These are phyloP conservation scores for Puccinia hordei DNA, from an alignment of 1,284 basidiomycete genomes.

Conservation along the genomic window DNA sequence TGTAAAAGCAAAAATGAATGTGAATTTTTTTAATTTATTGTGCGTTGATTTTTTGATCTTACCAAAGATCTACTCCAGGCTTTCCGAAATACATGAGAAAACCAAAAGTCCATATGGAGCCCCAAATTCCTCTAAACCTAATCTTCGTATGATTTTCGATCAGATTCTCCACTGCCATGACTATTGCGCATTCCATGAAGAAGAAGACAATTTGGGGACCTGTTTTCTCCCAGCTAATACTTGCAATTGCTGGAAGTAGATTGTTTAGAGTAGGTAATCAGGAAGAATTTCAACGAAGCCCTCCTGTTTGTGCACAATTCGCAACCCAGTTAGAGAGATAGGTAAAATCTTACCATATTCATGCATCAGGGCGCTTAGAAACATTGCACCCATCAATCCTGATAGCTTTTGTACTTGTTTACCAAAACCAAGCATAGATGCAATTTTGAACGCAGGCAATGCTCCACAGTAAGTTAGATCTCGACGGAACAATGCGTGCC, in stretches of 20 bases:
- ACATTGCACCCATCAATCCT: constrained; percentile 37
- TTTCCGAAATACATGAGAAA: constrained; percentile 40
- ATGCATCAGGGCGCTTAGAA: constrained; percentile 43
- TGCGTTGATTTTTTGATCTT: neutral
- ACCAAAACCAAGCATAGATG: constrained; percentile 14
- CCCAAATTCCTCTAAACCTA: constrained; percentile 28
- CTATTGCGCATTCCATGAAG: constrained; percentile 33
- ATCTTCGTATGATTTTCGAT: constrained; percentile 34
- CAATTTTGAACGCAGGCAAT: constrained; percentile 23
- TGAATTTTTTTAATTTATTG: neutral
- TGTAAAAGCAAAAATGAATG: neutral
- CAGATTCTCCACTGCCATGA: constrained; percentile 36
- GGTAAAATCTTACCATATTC: constrained; percentile 18
- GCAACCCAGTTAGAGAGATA: neutral
- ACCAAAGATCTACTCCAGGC: constrained; percentile 42
- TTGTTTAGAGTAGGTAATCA: neutral
- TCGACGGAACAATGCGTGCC: constrained; percentile 45
- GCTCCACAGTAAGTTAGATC: constrained; percentile 43
- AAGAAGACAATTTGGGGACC: constrained; percentile 26
- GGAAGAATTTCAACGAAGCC: neutral
- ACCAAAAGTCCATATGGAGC: constrained; percentile 32
- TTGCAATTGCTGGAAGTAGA: constrained; percentile 20
- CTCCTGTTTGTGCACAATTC: neutral
- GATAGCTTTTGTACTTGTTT: constrained; percentile 22
- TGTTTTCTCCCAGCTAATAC: constrained; percentile 28